Percentiles rank a stretch among this genome's conserved stretches.
Evolutionary conservation across 2,329 filamentous ascomycete species (phyloP).

Genomic region (Aspergillus fijiensis): DNA sequence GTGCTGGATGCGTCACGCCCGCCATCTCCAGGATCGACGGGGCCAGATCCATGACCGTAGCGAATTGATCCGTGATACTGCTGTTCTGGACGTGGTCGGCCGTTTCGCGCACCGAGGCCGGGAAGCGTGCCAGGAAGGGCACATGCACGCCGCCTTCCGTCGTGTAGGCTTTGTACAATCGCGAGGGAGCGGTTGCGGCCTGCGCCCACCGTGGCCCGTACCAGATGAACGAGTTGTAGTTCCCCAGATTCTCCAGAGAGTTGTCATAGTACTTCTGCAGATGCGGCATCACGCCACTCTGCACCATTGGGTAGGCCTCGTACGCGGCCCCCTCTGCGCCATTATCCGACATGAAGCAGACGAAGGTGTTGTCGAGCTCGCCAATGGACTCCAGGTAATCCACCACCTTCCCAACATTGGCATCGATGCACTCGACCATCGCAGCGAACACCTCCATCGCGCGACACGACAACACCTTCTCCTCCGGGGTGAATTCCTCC

Average conservation of each 20-base stretch:
- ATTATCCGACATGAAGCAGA: constrained; percentile 65
- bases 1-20: constrained; percentile 52
- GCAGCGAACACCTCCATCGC: constrained; percentile 64
- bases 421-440: constrained; percentile 64
- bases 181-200: constrained; percentile 53
- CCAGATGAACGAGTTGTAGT: constrained; percentile 60
- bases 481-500: constrained; percentile 37
- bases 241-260: constrained; percentile 40
- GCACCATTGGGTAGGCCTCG: constrained; percentile 59
- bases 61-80: constrained; percentile 53
- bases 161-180: constrained; percentile 52
- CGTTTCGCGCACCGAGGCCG: constrained; percentile 23
- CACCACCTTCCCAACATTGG: constrained; percentile 59
- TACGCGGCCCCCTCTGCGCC: constrained; percentile 61
- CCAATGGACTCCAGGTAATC: constrained; percentile 56
- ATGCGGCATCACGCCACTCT: constrained; percentile 55
- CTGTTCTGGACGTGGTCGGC: constrained; percentile 25
- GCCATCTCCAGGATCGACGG: constrained; percentile 48
- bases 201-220: constrained; percentile 60
- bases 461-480: constrained; percentile 44
- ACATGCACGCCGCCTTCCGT: constrained; percentile 55
- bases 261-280: constrained; percentile 60
- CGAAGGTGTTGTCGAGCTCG: constrained; percentile 64
- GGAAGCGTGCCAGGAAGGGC: constrained; percentile 52
- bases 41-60: constrained; percentile 54